These are phyloP conservation scores for Boletus vinaceobasis DNA, from an alignment of 768 basidiomycete genomes.

Conservation along the genomic window DNA sequence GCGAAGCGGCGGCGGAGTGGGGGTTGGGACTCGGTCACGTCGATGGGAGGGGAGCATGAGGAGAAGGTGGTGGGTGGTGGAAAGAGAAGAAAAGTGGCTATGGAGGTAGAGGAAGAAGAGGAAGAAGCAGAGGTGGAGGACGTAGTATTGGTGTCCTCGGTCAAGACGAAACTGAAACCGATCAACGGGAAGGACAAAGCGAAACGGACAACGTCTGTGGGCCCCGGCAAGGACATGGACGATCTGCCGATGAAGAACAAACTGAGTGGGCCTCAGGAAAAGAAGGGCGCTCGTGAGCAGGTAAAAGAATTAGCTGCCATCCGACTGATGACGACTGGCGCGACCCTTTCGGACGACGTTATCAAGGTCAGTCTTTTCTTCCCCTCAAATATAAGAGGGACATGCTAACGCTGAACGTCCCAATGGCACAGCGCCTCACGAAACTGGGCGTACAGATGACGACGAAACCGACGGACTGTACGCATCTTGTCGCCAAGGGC, in stretches of 20 bases:
- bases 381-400: not conserved
- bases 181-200: conserved; percentile 8
- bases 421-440: conserved; percentile 45
- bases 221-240: conserved; percentile 5
- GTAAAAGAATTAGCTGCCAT: conserved; percentile 23
- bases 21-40: conserved; percentile 28
- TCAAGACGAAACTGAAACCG: conserved; percentile 13
- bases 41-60: conserved; percentile 6
- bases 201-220: not conserved
- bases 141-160: conserved; percentile 10
- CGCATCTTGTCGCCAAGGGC: conserved; percentile 68
- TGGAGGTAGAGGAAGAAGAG: conserved; percentile 19
- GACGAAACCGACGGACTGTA: conserved; percentile 62
- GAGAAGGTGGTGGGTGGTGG: conserved; percentile 18
- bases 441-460: conserved; percentile 68
- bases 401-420: not conserved
- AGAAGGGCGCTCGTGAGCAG: conserved; percentile 8
- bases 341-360: conserved; percentile 53
- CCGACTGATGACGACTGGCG: conserved; percentile 66
- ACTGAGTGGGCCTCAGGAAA: not conserved
- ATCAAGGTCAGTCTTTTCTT: conserved; percentile 45
- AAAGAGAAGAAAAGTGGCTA: conserved; percentile 19
- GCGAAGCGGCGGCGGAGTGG: conserved; percentile 30
- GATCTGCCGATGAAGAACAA: conserved; percentile 5
- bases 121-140: conserved; percentile 25